A percentile compares a stretch with the other conserved stretches of the same genome.
Conservation (phyloP, 441 rosid species). For the Pelargonium exstipulatum region DNA sequence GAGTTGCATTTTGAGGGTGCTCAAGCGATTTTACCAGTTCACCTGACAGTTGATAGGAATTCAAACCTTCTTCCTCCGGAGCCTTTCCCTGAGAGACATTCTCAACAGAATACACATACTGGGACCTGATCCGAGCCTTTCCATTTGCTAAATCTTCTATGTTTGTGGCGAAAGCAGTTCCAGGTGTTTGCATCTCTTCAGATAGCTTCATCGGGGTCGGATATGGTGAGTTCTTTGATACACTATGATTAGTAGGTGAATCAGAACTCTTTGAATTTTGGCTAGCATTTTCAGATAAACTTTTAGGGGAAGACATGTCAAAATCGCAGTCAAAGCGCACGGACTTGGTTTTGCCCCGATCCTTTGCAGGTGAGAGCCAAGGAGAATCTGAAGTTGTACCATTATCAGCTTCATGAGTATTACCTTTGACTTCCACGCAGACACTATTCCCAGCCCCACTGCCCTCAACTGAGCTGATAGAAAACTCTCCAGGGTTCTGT, state of each 20-base stretch:
- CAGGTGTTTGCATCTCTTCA: conserved; percentile 96
- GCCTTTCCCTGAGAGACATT: conserved; percentile 13
- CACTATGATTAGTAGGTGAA: too few relatives aligned
- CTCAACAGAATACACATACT: conserved; percentile 62
- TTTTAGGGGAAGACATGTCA: conserved; percentile 38
- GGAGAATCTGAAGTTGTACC: conserved; percentile 25
- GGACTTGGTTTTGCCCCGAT: conserved; percentile 44
- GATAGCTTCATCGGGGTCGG: conserved; percentile 80
- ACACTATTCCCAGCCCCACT: conserved; percentile 29
- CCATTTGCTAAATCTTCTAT: conserved; percentile 37
- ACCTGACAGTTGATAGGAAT: conserved; percentile 26
- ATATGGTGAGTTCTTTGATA: conserved; percentile 53
- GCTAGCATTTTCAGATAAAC: conserved; percentile 33
- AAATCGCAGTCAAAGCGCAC: conserved; percentile 66
- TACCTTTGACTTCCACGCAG: conserved; percentile 25
- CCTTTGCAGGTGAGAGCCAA: conserved; percentile 29
- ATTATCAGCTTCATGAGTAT: conserved; percentile 14
- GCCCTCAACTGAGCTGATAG: conserved; percentile 36
- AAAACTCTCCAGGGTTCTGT: conserved; percentile 27
- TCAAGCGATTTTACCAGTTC: conserved; percentile 28
- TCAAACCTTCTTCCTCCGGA: conserved; percentile 21
- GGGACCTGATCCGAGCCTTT: conserved; percentile 58
- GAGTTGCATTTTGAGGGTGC: conserved; percentile 31
- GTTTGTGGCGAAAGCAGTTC: conserved; percentile 68
- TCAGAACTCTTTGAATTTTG: conserved; percentile 31